A percentile compares a stretch with the other conserved stretches of the same genome.
phyloP scores from a whole-genome alignment of 495 filamentous ascomycete genomes.

The Durotheca rogersii region DNA sequence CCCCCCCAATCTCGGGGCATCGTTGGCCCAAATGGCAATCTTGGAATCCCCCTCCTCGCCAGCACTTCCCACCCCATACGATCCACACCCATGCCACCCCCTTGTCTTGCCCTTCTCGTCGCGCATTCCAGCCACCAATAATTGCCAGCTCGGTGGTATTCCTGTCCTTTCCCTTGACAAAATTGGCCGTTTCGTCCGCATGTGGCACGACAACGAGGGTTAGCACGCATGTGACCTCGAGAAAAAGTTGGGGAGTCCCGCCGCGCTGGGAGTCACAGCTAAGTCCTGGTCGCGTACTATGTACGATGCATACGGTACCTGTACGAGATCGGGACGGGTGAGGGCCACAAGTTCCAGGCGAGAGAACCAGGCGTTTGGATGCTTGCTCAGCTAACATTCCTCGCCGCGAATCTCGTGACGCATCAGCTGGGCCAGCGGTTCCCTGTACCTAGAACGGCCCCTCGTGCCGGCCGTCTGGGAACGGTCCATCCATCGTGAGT shows the following conservation, averaged over 20 bases:
- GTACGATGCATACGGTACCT: constrained; percentile 9
- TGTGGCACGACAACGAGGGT: constrained; percentile 20
- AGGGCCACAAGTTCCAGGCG: constrained; percentile 5
- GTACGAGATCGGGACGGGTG: constrained; percentile 14
- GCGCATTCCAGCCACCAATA: constrained; percentile 26
- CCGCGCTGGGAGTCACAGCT: constrained; percentile 17
- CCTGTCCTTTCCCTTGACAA: constrained; percentile 1
- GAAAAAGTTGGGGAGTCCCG: constrained; percentile 24
- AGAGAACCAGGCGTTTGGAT: constrained; percentile 3
- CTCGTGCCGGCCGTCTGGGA: constrained; percentile 13
- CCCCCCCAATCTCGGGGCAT: constrained; percentile 19
- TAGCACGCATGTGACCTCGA: constrained; percentile 29
- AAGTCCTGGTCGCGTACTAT: no score
- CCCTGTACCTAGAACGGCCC: background rate
- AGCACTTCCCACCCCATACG: no score
- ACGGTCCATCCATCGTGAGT: constrained; percentile 19
- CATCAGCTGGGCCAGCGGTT: background rate
- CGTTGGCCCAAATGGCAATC: constrained; percentile 23
- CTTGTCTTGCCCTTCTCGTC: constrained; percentile 7
- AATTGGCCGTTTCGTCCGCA: constrained; percentile 26
- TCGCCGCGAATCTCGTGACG: constrained; percentile 23
- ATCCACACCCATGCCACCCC: constrained; percentile 14
- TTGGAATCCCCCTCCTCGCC: no score
- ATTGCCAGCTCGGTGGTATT: background rate
- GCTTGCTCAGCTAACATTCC: constrained; percentile 13